Base-by-base conservation (phyloP, 2,329 filamentous ascomycete genomes). In the Periconia digitata region DNA sequence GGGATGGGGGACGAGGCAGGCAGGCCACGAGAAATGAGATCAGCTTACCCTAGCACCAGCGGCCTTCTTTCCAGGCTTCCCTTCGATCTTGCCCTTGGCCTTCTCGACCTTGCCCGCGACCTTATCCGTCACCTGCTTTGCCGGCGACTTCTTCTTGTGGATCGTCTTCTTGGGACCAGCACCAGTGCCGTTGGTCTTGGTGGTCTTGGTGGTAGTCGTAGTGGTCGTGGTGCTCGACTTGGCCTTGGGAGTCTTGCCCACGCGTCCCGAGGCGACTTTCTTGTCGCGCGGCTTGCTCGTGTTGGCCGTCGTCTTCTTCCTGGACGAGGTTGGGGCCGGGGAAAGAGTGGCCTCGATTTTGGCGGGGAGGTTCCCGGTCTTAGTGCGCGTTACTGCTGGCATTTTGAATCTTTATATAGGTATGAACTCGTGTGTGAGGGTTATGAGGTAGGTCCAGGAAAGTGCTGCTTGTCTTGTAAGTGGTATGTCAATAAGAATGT, bases 311-410 rank as follows among this genome's bases (percentile, higher is more conserved):
- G 55, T 60, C 46, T 63, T 67, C 63, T 72, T 75, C 66, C 74
- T 76, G 44, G 64, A 57, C 0, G 66, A 53, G 20, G 55, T 60
- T 45, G 63, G 67, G 62, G 72, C 75, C 66, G 74, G 76, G 38
- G 62, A 49, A 15, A 80, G 63, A 16, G 22, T 27, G 16, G 29
- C 21, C n/a, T 44, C 38, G 27, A 39, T 44, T 41, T 46, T 39
- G 18, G 41, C 37, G 37, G 49, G 48, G 7, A 47, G 37, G 13
- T 78, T 75, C 74, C 78, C 78, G 29, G 78, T 80, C 58, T 70
- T 68, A 42, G 79, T 80, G 65, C 63, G 62, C 6, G 62, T 67
- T 36, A 55, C 59, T 27, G 58, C 57, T 37, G 54, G 51, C 63
- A 64, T 63, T 40, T 43, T 48, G 22, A n/a, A n/a, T 34, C 40